These are phyloP conservation scores for Trichoderma arundinaceum DNA, from an alignment of 2,329 filamentous ascomycete genomes.

Conservation along the genomic window DNA sequence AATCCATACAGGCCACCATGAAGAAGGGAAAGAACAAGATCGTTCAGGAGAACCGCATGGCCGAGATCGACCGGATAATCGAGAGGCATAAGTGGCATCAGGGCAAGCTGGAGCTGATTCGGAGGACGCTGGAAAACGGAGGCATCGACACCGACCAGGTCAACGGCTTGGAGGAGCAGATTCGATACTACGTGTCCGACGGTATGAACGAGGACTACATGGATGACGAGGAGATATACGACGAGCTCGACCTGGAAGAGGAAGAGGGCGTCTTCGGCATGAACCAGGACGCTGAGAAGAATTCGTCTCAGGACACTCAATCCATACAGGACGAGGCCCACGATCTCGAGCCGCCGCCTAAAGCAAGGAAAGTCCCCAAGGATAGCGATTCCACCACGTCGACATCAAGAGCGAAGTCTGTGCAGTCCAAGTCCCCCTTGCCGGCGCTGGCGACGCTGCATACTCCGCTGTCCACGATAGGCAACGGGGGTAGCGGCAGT, in stretches of 20 bases:
- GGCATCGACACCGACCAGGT: conserved; percentile 88
- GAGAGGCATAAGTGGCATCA: conserved; percentile 98
- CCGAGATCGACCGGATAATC: conserved; percentile 80
- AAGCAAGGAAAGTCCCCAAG: conserved; percentile 60
- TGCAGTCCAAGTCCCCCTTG: conserved; percentile 90
- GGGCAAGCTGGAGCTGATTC: conserved; percentile 86
- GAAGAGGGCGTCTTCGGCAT: conserved; percentile 90
- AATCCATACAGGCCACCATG: conserved; percentile 82
- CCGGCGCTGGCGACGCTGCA: conserved; percentile 92
- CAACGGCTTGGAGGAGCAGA: conserved; percentile 85
- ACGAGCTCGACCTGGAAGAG: conserved; percentile 89
- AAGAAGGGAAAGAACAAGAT: conserved; percentile 94
- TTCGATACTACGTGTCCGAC: conserved; percentile 93
- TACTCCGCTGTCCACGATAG: conserved; percentile 67
- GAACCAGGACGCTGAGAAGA: conserved; percentile 77
- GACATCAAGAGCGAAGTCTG: conserved; percentile 72
- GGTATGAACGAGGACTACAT: conserved; percentile 88
- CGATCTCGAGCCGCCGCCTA: conserved; percentile 60
- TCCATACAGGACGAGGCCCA: conserved; percentile 82
- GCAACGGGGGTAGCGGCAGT: conserved; percentile 61
- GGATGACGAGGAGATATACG: conserved; percentile 94
- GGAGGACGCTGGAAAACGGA: conserved; percentile 90
- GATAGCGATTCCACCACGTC: conserved; percentile 61
- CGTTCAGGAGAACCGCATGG: conserved; percentile 83
- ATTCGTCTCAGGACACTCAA: conserved; percentile 94